Evolutionary conservation across 2,329 filamentous ascomycete species (phyloP), one percentile per base, ranked within the genome.

Genomic region (Alternaria postmessia): DNA sequence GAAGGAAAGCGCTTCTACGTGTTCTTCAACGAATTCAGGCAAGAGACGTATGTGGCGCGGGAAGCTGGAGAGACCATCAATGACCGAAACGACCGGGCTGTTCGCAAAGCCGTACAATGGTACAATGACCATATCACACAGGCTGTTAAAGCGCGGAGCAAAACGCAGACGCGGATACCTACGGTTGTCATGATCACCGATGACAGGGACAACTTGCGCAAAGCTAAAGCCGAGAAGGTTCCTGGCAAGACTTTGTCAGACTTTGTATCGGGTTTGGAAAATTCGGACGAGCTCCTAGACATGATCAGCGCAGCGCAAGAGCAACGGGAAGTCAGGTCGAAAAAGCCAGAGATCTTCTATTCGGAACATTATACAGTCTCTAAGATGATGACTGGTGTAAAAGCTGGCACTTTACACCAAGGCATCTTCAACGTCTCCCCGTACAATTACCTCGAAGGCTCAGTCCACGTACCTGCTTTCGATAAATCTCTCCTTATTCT

Each of bases 1-100:
- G 93, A 97, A 71, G 93, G 96, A 67, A 99, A 99, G 84, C 89
- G 94, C 55, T 98, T 97, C 77, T 97, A 98, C 75, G 92, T 99
- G 53, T 99, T 99, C 78, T 98, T 98, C 87, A 99, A 99, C 78
- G 95, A 99, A 72, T 99, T 99, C 75, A 88, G 94, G 52, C 84
- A 94, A 39, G 96, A 99, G 79, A 99, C 95, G 0, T 91, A 97
- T 74, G 87, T 97, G 48, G 81, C 86, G 28, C 86, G 95, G 63
- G 86, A 89, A 20, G 79, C 85, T 6, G 90, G 91, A 38, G 95
- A 99, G 82, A 91, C 88, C 3, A 95, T 99, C 80, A 99, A 99
- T 76, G 95, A 99, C 78, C 87, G 95, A 55, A 99, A 99, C 74
- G 96, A 99, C 78, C 89, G 94, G 63, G 93, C 95, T 44, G 92